Percentiles rank a stretch among this genome's conserved stretches.
Conservation (phyloP, 1,284 basidiomycete species). For the Leccinum cinnamomeum region DNA sequence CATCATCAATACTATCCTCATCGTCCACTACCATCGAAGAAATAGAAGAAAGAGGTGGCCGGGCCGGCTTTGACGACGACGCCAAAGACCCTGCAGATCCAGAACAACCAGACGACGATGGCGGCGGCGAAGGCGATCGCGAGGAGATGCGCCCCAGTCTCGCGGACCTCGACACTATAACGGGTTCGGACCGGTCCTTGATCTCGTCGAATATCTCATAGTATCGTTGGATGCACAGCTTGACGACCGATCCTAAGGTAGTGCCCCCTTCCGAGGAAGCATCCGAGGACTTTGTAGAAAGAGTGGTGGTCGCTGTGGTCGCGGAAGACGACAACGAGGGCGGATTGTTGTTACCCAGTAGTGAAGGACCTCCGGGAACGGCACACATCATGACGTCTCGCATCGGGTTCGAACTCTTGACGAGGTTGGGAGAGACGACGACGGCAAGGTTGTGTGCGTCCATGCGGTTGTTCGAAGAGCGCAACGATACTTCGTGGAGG, state of each 20-base stretch:
- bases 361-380: constrained; percentile 48
- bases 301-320: constrained; percentile 24
- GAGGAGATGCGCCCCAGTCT: constrained; percentile 13
- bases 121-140: constrained; percentile 29
- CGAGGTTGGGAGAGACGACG: constrained; percentile 77
- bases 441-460: constrained; percentile 80
- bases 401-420: constrained; percentile 64
- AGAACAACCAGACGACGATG: not conserved
- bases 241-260: constrained; percentile 71
- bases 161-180: constrained; percentile 20
- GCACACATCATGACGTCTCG: constrained; percentile 72
- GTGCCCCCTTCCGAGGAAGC: constrained; percentile 45
- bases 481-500: constrained; percentile 73
- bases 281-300: constrained; percentile 23
- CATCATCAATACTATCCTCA: constrained; percentile 70
- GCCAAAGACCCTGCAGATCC: constrained; percentile 31
- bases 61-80: constrained; percentile 22
- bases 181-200: constrained; percentile 62
- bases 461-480: constrained; percentile 69
- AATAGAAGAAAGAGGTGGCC: constrained; percentile 9
- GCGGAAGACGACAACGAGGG: constrained; percentile 22
- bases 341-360: not conserved
- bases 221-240: constrained; percentile 77
- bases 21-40: constrained; percentile 44
- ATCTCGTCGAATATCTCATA: constrained; percentile 84